Evolutionary conservation across 2,329 filamentous ascomycete species (phyloP).

Genomic region (Ascochyta fabae): DNA sequence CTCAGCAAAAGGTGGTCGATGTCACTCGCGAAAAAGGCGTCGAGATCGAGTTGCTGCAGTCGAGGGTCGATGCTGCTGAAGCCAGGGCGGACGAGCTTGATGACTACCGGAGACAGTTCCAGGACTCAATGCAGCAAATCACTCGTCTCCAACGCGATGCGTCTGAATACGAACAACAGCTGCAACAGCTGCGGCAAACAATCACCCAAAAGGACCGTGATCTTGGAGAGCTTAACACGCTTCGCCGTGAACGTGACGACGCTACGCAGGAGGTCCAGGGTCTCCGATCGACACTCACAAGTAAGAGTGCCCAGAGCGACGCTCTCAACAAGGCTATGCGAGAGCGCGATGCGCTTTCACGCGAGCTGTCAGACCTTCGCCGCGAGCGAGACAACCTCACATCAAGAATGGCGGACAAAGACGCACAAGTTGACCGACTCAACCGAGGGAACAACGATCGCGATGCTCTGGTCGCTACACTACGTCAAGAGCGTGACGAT

Average conservation of each 20-base stretch:
- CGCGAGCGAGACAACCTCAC: slow-evolving; percentile 39
- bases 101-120: slow-evolving; percentile 43
- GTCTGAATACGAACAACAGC: slow-evolving; percentile 39
- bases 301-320: slow-evolving; percentile 40
- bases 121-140: slow-evolving; percentile 44
- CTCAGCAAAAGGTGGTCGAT: slow-evolving; percentile 47
- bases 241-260: slow-evolving; percentile 42
- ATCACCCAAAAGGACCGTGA: slow-evolving; percentile 41
- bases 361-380: slow-evolving; percentile 39
- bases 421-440: slow-evolving; percentile 40
- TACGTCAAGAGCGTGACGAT: slow-evolving; percentile 37
- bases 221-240: slow-evolving; percentile 32
- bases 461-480: slow-evolving; percentile 36
- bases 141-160: slow-evolving; percentile 40
- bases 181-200: slow-evolving; percentile 40
- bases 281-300: slow-evolving; percentile 37
- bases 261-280: slow-evolving; percentile 41
- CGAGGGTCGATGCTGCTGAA: slow-evolving; percentile 45
- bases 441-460: slow-evolving; percentile 38
- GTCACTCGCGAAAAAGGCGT: slow-evolving; percentile 47
- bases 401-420: slow-evolving; percentile 37
- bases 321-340: slow-evolving; percentile 38
- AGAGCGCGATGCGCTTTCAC: slow-evolving; percentile 37
- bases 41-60: slow-evolving; percentile 47
- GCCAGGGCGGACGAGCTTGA: slow-evolving; percentile 46